Evolutionary conservation across 2,329 filamentous ascomycete species (phyloP).

Genomic region (Botrytis tulipae): DNA sequence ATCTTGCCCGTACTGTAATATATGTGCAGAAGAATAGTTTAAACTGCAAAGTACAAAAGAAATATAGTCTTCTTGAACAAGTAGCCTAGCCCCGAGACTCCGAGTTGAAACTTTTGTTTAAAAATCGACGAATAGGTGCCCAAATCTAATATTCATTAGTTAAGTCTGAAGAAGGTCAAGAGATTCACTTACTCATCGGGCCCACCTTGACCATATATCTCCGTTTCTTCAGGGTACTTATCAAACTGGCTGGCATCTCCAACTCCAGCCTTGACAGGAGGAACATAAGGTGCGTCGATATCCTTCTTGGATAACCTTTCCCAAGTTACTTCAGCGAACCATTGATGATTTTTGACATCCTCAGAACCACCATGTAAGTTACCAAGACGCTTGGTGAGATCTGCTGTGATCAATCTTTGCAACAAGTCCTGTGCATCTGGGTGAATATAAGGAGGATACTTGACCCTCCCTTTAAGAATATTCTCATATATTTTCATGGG

Average conservation of each 20-base stretch:
- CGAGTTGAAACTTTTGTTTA: conserved; percentile 15
- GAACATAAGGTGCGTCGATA: conserved; percentile 96
- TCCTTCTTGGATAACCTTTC: conserved; percentile 91
- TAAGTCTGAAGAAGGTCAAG: conserved; percentile 33
- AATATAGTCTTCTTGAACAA: conserved; percentile 6
- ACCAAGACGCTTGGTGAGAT: conserved; percentile 90
- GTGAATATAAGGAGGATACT: conserved; percentile 95
- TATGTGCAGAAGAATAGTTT: conserved; percentile 29
- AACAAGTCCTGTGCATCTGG: conserved; percentile 91
- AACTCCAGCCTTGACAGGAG: conserved; percentile 87
- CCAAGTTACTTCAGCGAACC: conserved; percentile 98
- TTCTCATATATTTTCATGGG: conserved; percentile 99
- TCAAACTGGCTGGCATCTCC: conserved; percentile 98
- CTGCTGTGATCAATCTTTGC: conserved; percentile 87
- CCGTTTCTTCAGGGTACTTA: conserved; percentile 94
- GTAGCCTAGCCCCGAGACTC: neutral
- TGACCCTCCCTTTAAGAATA: conserved; percentile 91
- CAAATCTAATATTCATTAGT: conserved; percentile 26
- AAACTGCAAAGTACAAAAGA: conserved; percentile 21
- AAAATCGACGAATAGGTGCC: conserved; percentile 30
- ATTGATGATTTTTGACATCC: conserved; percentile 92
- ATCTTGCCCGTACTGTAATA: conserved; percentile 22
- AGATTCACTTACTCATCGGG: conserved; percentile 74
- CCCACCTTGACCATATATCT: conserved; percentile 78
- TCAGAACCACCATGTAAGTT: conserved; percentile 88